A percentile compares a stretch with the other conserved stretches of the same genome.
These are phyloP conservation scores for Gardenia jasminoides DNA, from an alignment of 257 asterid species.

Conservation along the genomic window DNA sequence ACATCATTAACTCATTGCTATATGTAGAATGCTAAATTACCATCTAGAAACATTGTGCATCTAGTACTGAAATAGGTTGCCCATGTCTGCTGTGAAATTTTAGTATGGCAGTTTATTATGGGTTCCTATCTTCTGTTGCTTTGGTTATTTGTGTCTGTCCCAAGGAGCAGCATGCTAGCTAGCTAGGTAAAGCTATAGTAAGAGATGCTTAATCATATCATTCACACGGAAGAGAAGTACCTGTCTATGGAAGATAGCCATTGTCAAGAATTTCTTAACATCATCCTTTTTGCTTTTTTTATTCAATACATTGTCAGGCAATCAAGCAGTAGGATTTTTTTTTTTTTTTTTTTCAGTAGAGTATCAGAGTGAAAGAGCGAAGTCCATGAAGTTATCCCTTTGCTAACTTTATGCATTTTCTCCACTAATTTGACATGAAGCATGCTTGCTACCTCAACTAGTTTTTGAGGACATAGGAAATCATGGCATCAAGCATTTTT, in stretches of 20 bases:
- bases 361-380: neutral
- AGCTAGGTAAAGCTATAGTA: neutral
- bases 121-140: neutral
- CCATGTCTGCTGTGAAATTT: neutral
- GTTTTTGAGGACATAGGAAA: neutral
- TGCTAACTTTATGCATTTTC: neutral
- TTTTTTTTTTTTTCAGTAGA: neutral
- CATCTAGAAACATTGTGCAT: neutral
- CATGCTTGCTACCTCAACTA: neutral
- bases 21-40: neutral
- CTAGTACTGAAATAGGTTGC: neutral
- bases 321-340: no score
- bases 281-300: no score
- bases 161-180: neutral
- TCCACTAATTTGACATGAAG: neutral
- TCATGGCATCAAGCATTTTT: neutral
- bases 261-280: neutral
- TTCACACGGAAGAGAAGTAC: neutral
- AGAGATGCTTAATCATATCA: neutral
- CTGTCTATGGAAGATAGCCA: neutral
- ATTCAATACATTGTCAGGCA: neutral
- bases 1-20: neutral
- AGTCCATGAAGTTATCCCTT: no score
- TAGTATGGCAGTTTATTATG: neutral
- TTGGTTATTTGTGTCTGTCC: neutral